phyloP scores from a whole-genome alignment of 2,329 filamentous ascomycete species.

The Fusarium liriodendri region DNA sequence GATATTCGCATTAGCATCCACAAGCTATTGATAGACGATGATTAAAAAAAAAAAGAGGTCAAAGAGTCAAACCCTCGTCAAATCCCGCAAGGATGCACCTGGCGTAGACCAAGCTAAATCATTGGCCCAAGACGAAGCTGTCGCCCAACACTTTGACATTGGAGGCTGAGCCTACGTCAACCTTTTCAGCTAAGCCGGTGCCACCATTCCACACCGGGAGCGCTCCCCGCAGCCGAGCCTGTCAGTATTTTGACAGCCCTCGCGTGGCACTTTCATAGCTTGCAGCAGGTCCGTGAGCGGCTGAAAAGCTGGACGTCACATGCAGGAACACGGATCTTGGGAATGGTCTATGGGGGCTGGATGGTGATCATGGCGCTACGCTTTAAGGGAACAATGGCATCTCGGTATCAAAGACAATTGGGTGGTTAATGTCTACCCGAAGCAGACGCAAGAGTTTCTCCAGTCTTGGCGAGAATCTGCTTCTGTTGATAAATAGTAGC shows the following conservation, averaged over 20 bases:
- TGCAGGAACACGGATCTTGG: neutral
- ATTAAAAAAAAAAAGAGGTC: neutral
- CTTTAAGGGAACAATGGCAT: neutral
- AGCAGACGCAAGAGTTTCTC: neutral
- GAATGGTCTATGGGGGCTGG: neutral
- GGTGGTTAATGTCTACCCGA: neutral
- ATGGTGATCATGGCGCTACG: neutral
- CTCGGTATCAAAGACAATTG: neutral
- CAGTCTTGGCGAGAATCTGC: neutral
- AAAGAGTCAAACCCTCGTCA: neutral
- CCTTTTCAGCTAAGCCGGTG: neutral
- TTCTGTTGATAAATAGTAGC: neutral
- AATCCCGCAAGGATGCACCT: neutral
- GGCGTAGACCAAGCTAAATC: neutral
- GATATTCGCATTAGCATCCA: neutral
- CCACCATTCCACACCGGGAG: neutral
- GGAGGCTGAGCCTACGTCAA: neutral
- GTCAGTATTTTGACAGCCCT: neutral
- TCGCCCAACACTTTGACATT: neutral
- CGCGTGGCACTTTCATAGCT: neutral
- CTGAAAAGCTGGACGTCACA: neutral
- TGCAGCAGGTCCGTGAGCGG: neutral
- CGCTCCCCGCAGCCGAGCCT: neutral
- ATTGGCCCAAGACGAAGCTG: neutral
- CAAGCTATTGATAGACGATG: neutral